These are phyloP conservation scores for Candida sonorensis DNA, from an alignment of 805 yeast species.

Conservation along the genomic window DNA sequence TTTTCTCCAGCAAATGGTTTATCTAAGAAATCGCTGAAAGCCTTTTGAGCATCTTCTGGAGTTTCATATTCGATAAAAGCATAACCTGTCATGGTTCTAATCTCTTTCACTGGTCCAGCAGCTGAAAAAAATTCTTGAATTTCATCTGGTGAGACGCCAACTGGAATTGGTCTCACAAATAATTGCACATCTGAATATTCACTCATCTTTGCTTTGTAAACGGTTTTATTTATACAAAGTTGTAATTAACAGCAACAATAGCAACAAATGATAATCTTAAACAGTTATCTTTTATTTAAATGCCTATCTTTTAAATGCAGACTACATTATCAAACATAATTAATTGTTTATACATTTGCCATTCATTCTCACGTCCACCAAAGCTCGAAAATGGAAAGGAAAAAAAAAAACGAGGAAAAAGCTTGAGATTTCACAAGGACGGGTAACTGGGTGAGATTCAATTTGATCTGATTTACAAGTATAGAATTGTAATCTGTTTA, in stretches of 20 bases:
- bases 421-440: too few species aligned
- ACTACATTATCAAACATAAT: too few species aligned
- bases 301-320: too few species aligned
- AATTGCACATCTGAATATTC: constrained; percentile 31
- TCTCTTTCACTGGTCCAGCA: constrained; percentile 61
- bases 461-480: too few species aligned
- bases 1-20: constrained; percentile 44
- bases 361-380: too few species aligned
- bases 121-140: constrained; percentile 62
- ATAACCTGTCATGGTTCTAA: constrained; percentile 71
- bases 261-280: too few species aligned
- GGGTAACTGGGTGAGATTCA: too few species aligned
- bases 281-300: too few species aligned
- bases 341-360: too few species aligned
- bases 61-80: constrained; percentile 84
- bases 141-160: constrained; percentile 38
- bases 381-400: too few species aligned
- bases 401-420: too few species aligned
- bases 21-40: constrained; percentile 39
- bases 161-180: constrained; percentile 33
- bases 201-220: constrained; percentile 8
- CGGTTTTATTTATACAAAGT: not conserved
- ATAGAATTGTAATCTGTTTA: too few species aligned
- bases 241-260: not conserved
- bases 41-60: constrained; percentile 45